Evolutionary conservation across 2,329 filamentous ascomycete genomes (phyloP), one percentile per base, ranked within the genome.

Genomic region (Cladorrhinum sp.): DNA sequence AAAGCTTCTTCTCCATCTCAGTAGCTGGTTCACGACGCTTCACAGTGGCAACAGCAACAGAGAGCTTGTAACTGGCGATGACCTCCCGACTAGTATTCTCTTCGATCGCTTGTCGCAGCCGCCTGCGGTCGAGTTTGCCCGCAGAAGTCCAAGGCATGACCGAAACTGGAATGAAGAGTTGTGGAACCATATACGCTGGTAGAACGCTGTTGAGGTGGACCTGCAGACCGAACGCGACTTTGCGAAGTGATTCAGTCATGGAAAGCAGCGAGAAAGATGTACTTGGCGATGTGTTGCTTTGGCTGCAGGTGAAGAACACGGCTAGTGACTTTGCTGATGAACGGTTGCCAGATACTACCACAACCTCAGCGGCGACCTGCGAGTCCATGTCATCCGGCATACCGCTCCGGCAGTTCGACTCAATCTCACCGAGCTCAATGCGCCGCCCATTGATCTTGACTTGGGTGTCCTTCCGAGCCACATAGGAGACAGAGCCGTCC

Each of bases 381-480:
- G 77, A 74, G 2, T 75, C 76, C 21, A 51, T n/a, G 0, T 72
- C 66, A 0, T 78, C 77, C 6, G 42, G 42, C 9, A 83, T 71
- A 18, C 74, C 75, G n/a, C 73, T 71, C 12, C 74, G 73, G 60
- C 82, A 76, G 62, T 82, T 76, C 59, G 79, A 77, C 65, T 82
- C 81, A n/a, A 83, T 80, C 65, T 83, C 80, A 1, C 78, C 77
- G 20, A 86, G 76, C 72, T 87, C 89, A 56, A 88, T 81, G 58
- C 87, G 77, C 65, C 84, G 87, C 24, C 89, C 90, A 18, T 84
- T 81, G 9, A 91, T 74, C 73, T 91, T 91, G 57, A 90, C 82
- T 70, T 90, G 87, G 3, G 82, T 82, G 66, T 90, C 87, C 65
- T 86, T 87, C 54, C 88, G 79, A 16, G 86, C 86, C 42, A 87